Evolutionary conservation across 1,284 basidiomycete species (phyloP).

Genomic region (Boletellus dicymbophilus): DNA sequence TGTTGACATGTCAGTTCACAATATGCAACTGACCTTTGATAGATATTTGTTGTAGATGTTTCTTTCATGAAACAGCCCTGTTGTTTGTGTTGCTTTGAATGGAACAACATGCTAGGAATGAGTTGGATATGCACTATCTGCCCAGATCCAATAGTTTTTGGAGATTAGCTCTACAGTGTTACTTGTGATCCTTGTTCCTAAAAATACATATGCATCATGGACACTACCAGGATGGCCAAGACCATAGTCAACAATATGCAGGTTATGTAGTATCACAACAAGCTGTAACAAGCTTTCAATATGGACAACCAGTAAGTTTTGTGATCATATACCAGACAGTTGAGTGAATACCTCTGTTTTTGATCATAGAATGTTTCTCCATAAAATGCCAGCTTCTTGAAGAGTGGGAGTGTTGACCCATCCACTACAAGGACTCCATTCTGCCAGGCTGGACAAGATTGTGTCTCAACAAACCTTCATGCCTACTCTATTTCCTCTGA

Average conservation of each 20-base stretch:
- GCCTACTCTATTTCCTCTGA: not conserved
- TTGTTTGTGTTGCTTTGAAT: conserved; percentile 1
- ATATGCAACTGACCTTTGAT: conserved; percentile 3
- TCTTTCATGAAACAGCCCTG: not conserved
- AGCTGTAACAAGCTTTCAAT: not conserved
- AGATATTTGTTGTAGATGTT: not conserved
- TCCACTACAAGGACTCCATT: conserved; percentile 1
- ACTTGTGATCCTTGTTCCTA: not conserved
- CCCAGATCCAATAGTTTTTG: conserved; percentile 7
- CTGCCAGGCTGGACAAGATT: not conserved
- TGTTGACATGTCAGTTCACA: too few species aligned
- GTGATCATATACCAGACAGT: conserved; percentile 9
- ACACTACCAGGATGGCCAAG: conserved; percentile 8
- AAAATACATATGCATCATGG: conserved; percentile 7
- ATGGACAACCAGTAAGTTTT: too few species aligned
- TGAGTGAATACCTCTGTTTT: conserved; percentile 9
- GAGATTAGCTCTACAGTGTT: not conserved
- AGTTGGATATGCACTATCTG: not conserved
- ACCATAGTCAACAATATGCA: conserved; percentile 8
- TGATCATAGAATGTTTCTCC: conserved; percentile 8
- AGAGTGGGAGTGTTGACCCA: conserved; percentile 1
- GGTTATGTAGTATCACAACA: conserved; percentile 4
- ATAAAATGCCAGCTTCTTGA: not conserved
- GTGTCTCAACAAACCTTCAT: not conserved
- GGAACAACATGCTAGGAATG: conserved; percentile 7